A percentile compares a stretch with the other conserved stretches of the same genome.
These are phyloP conservation scores for Fraxinus cuspidata DNA, from an alignment of 257 asterid species.

Conservation along the genomic window DNA sequence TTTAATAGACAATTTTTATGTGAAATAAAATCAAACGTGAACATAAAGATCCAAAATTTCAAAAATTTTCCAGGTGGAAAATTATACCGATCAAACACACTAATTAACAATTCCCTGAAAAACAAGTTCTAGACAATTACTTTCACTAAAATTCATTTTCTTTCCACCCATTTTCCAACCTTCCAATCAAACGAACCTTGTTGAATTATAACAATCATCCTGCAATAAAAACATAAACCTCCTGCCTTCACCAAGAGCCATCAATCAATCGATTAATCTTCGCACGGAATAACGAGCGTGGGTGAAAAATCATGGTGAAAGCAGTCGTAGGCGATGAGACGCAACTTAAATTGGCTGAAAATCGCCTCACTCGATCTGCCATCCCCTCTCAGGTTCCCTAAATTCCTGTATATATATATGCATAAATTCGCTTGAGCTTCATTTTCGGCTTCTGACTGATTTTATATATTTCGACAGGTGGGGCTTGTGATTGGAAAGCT, in stretches of 20 bases:
- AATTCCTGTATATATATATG: neutral
- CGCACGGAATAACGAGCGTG: neutral
- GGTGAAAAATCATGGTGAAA: conserved; percentile 60
- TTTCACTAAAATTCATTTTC: too few relatives aligned
- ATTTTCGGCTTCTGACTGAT: neutral
- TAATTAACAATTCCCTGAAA: too few relatives aligned
- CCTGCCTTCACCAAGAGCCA: neutral
- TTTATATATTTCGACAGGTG: conserved; percentile 41
- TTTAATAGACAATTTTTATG: too few relatives aligned
- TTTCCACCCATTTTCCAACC: too few relatives aligned
- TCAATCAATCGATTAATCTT: neutral
- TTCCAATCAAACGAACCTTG: too few relatives aligned
- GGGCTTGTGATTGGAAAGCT: conserved; percentile 91
- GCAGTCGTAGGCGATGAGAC: conserved; percentile 77
- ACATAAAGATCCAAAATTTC: too few relatives aligned
- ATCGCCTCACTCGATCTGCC: conserved; percentile 66
- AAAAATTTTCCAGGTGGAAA: too few relatives aligned
- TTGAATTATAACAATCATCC: too few relatives aligned
- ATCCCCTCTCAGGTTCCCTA: conserved; percentile 56
- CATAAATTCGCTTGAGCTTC: neutral
- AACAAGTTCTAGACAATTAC: too few relatives aligned
- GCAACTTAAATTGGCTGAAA: conserved; percentile 61
- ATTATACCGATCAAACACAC: too few relatives aligned
- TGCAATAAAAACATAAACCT: neutral
- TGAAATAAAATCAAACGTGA: too few relatives aligned